Percentiles rank a stretch among this genome's conserved stretches.
phyloP scores from a whole-genome alignment of 352 stramenopile species.

The Globisporangium uncinulatum region DNA sequence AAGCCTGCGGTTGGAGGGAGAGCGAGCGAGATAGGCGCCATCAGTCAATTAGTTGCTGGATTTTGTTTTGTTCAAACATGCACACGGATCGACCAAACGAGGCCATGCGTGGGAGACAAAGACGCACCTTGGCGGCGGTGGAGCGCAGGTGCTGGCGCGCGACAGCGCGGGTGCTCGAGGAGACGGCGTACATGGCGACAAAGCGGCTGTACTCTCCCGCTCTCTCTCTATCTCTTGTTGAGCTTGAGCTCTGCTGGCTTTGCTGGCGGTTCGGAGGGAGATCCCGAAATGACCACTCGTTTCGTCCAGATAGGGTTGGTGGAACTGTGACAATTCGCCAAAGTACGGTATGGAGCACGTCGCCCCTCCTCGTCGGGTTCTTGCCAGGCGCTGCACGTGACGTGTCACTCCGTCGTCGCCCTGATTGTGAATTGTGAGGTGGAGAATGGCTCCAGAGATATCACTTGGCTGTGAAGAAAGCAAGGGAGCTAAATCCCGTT shows the following conservation, averaged over 20 bases:
- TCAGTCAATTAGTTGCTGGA: constrained; percentile 4
- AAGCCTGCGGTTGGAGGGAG: constrained; percentile 22
- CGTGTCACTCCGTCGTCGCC: neutral
- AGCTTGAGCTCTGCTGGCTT: constrained; percentile 2
- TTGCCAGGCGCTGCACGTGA: neutral
- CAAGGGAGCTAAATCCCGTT: neutral
- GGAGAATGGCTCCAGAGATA: neutral
- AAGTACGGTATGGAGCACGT: constrained; percentile 1
- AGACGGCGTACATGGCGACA: constrained; percentile 48
- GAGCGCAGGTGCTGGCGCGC: constrained; percentile 68
- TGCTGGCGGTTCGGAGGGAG: constrained; percentile 35
- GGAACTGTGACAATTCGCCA: neutral
- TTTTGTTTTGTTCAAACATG: too few relatives aligned
- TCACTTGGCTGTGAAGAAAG: constrained; percentile 2
- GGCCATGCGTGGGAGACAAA: neutral
- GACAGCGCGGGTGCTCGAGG: constrained; percentile 39
- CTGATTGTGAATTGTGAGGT: neutral
- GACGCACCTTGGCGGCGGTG: constrained; percentile 49
- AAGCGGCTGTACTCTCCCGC: neutral
- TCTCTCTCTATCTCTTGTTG: constrained; percentile 8
- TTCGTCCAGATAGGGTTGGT: constrained; percentile 5
- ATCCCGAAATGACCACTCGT: constrained; percentile 78
- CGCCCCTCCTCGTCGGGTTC: constrained; percentile 12
- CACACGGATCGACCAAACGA: too few relatives aligned
- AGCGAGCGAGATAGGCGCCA: constrained; percentile 6